Base-by-base conservation (phyloP, 495 filamentous ascomycete species). In the Penicillium taxi region DNA sequence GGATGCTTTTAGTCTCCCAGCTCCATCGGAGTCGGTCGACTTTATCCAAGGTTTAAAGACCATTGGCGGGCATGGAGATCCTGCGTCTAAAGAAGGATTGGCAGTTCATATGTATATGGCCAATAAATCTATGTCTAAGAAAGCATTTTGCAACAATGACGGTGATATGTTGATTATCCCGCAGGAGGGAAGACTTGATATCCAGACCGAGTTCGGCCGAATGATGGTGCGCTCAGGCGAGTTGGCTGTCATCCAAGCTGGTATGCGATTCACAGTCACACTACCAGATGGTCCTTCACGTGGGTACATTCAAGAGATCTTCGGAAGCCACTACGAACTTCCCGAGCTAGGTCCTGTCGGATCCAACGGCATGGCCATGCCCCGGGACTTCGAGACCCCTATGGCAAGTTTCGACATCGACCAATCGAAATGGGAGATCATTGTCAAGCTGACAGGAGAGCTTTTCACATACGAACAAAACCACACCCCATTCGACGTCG, bases 401-500 rank as follows among this genome's bases (percentile, higher is more conserved):
- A 28, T 14, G 6, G 26, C 26, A n/a, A 59, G 34, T 47, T 58
- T 32, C 58, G 14, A 17, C 23, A 25, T 37, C 34, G 15, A 37
- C 11, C 26, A 37, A 11, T 27, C 34, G 3, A 37, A 19, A 14
- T 37, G 34, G 34, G 26, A 24, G 0, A 17, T 37, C 9, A 9
- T 28, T 15, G 17, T 19, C 7, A 26, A 27, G 23, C 20, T 37
- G 23, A 26, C 20, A 15, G 26, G 19, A 9, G 22, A 39, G 12
- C 13, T 39, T 11, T 39, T 23, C 17, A 21, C 13, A 38, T 84
- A 82, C 53, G 78, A 81, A 44, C 82, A 82, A 11, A 1, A 21
- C 7, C 36, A 39, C 17, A 39, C 36, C 6, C 36, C 36, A 4
- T 39, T 39, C 13, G 36, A 39, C 25, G 36, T 39, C 8, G 27